Evolutionary conservation across 352 stramenopile species (phyloP), one percentile per base, ranked within the genome.

Genomic region (Phytophthora litchii): DNA sequence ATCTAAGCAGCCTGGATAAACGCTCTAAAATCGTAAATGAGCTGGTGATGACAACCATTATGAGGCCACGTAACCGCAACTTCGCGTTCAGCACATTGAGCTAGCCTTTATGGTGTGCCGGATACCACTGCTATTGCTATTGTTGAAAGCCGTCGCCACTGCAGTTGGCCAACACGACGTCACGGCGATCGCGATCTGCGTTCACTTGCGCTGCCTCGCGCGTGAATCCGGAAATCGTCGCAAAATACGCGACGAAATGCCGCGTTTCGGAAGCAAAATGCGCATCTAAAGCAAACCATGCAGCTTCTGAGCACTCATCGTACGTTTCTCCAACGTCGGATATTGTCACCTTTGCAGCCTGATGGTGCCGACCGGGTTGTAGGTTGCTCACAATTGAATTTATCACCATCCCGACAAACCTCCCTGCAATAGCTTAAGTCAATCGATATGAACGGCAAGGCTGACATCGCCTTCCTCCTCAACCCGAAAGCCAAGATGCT

Each of bases 381-480:
- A n/a, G 11, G 23, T 40, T 43, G 48, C 38, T 65, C 57, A 65
- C 17, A 64, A 64, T 40, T 19, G 20, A 58, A 60, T 51, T 60
- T 4, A n/a, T 41, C 25, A 42, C 34, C 31, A 25, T 29, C 38
- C 27, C n/a, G 5, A 14, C 40, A 65, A 19, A 49, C 17, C 29
- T 46, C 32, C n/a, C n/a, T n/a, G n/a, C 3, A 27, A 27, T 27
- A 27, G n/a, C n/a, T n/a, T n/a, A n/a, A 34, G 34, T 47, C 19
- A 19, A 46, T 6, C 6, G 27, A 38, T 21, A 76, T 76, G 67
- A 67, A 65, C 59, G 52, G 43, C 52, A 76, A 76, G 52, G 54
- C 67, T 46, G 63, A 76, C 61, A 76, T 76, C 67, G 67, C 63
- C 41, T 76, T 73, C 58, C 64, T 76, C 52, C 67, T 76, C 40